These are phyloP conservation scores for Cystobasidiopsis lactophilus DNA, from an alignment of 768 basidiomycete genomes.

Conservation along the genomic window DNA sequence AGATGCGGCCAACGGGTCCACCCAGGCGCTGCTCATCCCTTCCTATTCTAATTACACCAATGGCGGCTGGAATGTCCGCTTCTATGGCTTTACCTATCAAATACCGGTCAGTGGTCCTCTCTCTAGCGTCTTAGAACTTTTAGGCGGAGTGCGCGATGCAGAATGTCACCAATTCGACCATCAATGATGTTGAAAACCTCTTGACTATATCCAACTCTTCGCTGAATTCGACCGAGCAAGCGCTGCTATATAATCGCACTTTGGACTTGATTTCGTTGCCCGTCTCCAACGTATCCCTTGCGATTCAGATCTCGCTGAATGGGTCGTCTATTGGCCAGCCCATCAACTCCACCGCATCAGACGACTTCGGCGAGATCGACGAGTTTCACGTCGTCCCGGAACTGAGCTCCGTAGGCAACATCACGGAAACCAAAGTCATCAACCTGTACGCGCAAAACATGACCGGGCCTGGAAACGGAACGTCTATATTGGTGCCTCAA, in stretches of 20 bases:
- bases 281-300: neutral
- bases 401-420: neutral
- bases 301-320: neutral
- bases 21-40: conserved; percentile 1
- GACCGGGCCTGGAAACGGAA: conserved; percentile 4
- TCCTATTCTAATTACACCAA: conserved; percentile 6
- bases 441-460: conserved; percentile 8
- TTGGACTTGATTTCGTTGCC: conserved; percentile 4
- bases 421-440: conserved; percentile 1
- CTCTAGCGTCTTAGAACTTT: no score
- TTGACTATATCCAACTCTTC: conserved; percentile 4
- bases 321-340: neutral
- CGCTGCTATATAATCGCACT: conserved; percentile 2
- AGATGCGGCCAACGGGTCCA: no score
- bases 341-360: neutral
- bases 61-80: conserved; percentile 7
- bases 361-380: conserved; percentile 8
- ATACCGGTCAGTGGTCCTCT: neutral
- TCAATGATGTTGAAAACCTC: neutral
- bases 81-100: conserved; percentile 6
- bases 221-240: conserved; percentile 6
- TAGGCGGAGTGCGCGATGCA: no score
- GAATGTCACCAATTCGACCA: no score
- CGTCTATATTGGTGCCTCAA: conserved; percentile 3
- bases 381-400: conserved; percentile 2